Base-by-base conservation (phyloP, 176 grass and related monocot species). In the Areca catechu region DNA sequence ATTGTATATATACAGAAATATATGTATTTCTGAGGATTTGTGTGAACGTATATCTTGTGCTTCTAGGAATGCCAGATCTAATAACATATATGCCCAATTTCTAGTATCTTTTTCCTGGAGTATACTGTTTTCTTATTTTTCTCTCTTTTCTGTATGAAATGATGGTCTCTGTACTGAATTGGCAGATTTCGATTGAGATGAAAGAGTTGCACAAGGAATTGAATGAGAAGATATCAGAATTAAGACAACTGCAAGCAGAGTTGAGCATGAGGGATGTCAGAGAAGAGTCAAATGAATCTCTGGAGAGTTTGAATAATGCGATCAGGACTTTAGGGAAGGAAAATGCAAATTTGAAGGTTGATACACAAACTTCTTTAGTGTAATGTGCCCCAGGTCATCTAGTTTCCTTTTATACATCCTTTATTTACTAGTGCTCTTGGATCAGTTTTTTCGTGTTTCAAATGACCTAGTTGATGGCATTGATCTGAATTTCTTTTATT, bases 271-370 rank as follows among this genome's bases (percentile, higher is more conserved):
- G 70, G 24, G 63, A 70, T 5, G 80, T 70, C 29, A 60, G 79
- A 34, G 59, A 64, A 15, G 48, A 59, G 71, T 79, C 70, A 60
- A 76, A 80, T 48, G 66, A 54, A 68, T 85, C 84, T 56, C 14
- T 77, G 54, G 75, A 85, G 51, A 69, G 51, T 68, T 66, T 82
- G 30, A 88, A 76, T 78, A 78, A 17, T 47, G 65, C 61, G 70
- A 60, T 93, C 58, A 66, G 73, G 68, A 72, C 70, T 78, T 68
- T 98, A 50, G 72, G 86, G 69, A 85, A 88, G 75, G 94, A 98
- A 65, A 89, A 88, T 77, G 72, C 76, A 53, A 57, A 73, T 49
- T 49, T 98, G 24, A 92, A 92, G 88, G 94, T 98, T 15, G 84
- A 21, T 68, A 6, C 27, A 43, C 1, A 43, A 43, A 43, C 34